Evolutionary conservation across 345 rosid species (phyloP).

Genomic region (Populus nigra): DNA sequence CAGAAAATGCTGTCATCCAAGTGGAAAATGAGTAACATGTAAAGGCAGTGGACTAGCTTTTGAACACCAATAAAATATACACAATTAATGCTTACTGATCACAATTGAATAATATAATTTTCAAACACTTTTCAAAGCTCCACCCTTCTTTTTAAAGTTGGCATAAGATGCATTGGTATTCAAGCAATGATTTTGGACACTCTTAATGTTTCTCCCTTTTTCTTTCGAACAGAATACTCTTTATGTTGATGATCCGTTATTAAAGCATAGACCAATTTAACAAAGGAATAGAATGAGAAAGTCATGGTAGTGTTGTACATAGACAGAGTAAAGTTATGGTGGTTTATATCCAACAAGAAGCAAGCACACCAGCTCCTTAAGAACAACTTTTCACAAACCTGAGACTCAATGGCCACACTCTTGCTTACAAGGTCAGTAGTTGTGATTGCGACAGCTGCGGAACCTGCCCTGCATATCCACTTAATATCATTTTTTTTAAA

Average conservation of each 20-base stretch:
- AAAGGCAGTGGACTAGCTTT: background rate
- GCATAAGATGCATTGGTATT: background rate
- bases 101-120: background rate
- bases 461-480: slow-evolving; percentile 69
- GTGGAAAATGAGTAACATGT: background rate
- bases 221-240: background rate
- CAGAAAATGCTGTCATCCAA: background rate
- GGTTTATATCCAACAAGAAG: background rate
- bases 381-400: slow-evolving; percentile 37
- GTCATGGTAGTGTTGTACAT: background rate
- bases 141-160: background rate
- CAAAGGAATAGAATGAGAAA: background rate
- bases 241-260: background rate
- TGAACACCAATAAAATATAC: background rate
- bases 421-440: slow-evolving; percentile 96
- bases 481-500: slow-evolving; percentile 16
- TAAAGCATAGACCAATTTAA: background rate
- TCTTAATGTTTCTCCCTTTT: too few relatives aligned
- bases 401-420: slow-evolving; percentile 85
- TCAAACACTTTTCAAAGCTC: background rate
- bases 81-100: too few relatives aligned
- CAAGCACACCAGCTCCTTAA: background rate
- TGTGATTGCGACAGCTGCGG: slow-evolving; percentile 95
- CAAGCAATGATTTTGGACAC: background rate
- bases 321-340: background rate